Evolutionary conservation across 805 yeast genomes (phyloP).

Genomic region (Ogataea glucozyma): DNA sequence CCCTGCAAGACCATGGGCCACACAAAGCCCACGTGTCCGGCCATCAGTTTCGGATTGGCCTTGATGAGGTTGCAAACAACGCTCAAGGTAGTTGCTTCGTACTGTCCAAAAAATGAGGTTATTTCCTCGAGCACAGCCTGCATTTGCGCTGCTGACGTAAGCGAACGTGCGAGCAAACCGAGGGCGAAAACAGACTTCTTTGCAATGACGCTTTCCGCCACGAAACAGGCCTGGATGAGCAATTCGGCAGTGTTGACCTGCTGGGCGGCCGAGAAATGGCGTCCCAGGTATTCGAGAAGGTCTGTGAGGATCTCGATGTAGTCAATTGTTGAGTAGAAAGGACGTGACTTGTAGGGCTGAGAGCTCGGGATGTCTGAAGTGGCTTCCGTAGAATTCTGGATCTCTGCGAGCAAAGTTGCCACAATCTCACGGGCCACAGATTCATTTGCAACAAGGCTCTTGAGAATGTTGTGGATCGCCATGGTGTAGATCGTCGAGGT

Average conservation of each 20-base stretch:
- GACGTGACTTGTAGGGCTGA: too few relatives aligned
- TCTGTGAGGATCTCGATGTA: constrained; percentile 62
- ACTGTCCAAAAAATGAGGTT: too few relatives aligned
- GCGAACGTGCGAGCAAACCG: constrained; percentile 33
- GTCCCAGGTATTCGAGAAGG: constrained; percentile 47
- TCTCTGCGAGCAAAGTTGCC: constrained; percentile 39
- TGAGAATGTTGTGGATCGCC: constrained; percentile 49
- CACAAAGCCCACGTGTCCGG: constrained; percentile 13
- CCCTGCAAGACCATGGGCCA: constrained; percentile 16
- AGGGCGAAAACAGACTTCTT: constrained; percentile 46
- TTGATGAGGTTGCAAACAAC: constrained; percentile 27
- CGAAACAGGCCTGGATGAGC: constrained; percentile 40
- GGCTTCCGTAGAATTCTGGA: constrained; percentile 27
- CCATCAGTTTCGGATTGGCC: constrained; percentile 30
- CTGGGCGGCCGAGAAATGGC: constrained; percentile 28
- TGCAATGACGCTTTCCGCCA: constrained; percentile 45
- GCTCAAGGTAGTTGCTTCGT: constrained; percentile 22
- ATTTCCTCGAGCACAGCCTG: constrained; percentile 19
- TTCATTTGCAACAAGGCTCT: constrained; percentile 30
- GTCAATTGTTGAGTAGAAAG: constrained; percentile 44
- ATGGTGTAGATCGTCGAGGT: constrained; percentile 54
- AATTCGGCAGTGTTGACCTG: constrained; percentile 24
- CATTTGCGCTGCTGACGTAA: constrained; percentile 25
- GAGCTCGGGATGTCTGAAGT: too few relatives aligned
- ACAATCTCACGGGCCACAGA: constrained; percentile 31